Base-by-base conservation (phyloP, 805 yeast species). In the Millerozyma acaciae region DNA sequence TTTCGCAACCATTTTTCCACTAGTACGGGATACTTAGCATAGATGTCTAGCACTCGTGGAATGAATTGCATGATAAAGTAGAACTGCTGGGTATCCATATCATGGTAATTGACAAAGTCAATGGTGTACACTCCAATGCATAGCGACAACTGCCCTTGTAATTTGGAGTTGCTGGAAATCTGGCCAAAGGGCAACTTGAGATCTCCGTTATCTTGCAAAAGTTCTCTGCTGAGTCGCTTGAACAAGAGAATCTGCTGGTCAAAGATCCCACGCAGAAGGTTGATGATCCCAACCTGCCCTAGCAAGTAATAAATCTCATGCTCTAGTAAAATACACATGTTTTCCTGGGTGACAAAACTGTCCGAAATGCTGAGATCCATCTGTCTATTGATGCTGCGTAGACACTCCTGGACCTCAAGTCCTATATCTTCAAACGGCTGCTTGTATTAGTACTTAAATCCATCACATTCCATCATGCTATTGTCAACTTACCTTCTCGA, bases 211-310 rank as follows among this genome's bases (percentile, higher is more conserved):
- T 33, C 33, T 16, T 14, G 17, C n/a, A 33, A 28, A 7, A 43
- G 21, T 20, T 22, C 35, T 4, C 17, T 25, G 13, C 41, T 28
- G 14, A 47, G 34, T 16, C 40, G 34, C 23, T 45, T 40, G 18
- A 37, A 35, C n/a, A 38, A 28, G 9, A 34, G 14, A 8, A 39
- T 39, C 17, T 37, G 36, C 18, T 37, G 42, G 16, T 45, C 40
- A 32, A 45, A 43, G 17, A 43, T 32, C 5, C 17, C 27, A 9
- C 32, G 19, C 8, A 18, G 25, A 2, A 28, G 9, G 9, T 28
- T 28, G 12, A 20, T 20, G 10, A 28, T 28, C 8, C 32, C 32
- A 5, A 28, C 8, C 2, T 14, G 19, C 6, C 23, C 32, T 14
- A 28, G 21, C 15, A 28, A 20, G 14, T 12, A 17, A 18, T 28